Conservation (phyloP, 2,329 filamentous ascomycete species). For the Ophiostoma quercus region DNA sequence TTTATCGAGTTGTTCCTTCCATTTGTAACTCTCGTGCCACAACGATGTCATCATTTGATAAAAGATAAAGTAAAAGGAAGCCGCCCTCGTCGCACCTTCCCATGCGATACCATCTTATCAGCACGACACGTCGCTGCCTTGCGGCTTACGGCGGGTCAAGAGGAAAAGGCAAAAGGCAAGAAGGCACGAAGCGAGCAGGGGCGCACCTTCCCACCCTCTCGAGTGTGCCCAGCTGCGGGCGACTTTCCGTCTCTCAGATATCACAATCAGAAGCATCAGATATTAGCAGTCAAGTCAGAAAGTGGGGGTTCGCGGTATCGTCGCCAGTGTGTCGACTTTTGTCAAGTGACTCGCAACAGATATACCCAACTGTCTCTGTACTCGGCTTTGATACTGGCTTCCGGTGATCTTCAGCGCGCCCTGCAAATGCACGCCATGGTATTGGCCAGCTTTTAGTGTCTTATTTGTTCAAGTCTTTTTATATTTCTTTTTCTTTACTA, state of each 20-base stretch:
- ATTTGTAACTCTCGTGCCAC: background rate
- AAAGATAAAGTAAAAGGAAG: background rate
- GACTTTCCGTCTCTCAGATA: constrained; percentile 4
- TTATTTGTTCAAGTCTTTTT: background rate
- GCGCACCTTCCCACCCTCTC: constrained; percentile 5
- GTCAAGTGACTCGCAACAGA: background rate
- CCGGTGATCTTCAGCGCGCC: background rate
- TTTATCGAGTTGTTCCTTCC: background rate
- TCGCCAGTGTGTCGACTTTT: background rate
- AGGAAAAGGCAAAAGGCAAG: background rate
- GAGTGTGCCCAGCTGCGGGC: background rate
- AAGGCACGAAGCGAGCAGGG: background rate
- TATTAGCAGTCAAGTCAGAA: background rate
- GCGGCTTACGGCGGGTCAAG: constrained; percentile 1
- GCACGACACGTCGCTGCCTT: background rate
- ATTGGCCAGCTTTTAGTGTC: background rate
- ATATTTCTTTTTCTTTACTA: background rate
- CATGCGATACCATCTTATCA: background rate
- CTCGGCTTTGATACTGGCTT: background rate
- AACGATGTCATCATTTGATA: background rate
- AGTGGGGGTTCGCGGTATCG: background rate
- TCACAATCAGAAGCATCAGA: background rate
- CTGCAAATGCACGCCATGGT: background rate
- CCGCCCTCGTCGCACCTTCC: background rate
- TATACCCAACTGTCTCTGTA: background rate